Evolutionary conservation across 2,329 filamentous ascomycete species (phyloP), one percentile per base, ranked within the genome.

Genomic region (Clonostachys rhizophaga): DNA sequence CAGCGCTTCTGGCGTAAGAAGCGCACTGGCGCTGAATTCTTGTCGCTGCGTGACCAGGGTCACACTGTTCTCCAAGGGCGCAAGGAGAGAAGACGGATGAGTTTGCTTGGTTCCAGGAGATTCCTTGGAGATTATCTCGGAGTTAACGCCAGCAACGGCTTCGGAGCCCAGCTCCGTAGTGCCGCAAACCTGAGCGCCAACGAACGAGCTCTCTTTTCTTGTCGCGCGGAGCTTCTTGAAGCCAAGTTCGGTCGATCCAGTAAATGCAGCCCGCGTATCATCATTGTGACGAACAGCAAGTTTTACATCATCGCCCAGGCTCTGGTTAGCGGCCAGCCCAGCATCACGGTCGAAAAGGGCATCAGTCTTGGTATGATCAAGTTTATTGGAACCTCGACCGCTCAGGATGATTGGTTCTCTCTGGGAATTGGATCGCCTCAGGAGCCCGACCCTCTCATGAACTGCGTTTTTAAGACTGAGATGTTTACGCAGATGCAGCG

Each of bases 371-470:
- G 90, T 4, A 82, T 91, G 10, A 92, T 99, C 73, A 95, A 95
- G 66, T 94, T 86, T 59, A 75, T 99, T 54, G 83, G 89, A 58
- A 75, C 81, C 6, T 96, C 92, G 3, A 89, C 80, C 14, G 71
- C 88, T 50, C 89, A 89, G 53, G 94, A 99, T 58, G 94, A 99
- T 67, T 99, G 94, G 94, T 96, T 99, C 66, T 90, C 92, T 2
- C 75, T 99, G 35, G 89, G 91, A 4, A 79, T 95, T 41, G 90
- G 89, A n/a, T 91, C 91, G 34, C 85, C 86, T 9, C 90, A 95
- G 61, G 92, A 97, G 63, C 78, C 94, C 0, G 94, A 99, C 65
- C 91, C 94, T n/a, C 76, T 99, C 18, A 68, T 99, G 59, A 95
- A 86, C 69, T 99, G 94, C 61, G 73, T 96, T 17, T 84, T 99